Base-by-base conservation (phyloP, 805 yeast species). In the Starmerella bombicola region DNA sequence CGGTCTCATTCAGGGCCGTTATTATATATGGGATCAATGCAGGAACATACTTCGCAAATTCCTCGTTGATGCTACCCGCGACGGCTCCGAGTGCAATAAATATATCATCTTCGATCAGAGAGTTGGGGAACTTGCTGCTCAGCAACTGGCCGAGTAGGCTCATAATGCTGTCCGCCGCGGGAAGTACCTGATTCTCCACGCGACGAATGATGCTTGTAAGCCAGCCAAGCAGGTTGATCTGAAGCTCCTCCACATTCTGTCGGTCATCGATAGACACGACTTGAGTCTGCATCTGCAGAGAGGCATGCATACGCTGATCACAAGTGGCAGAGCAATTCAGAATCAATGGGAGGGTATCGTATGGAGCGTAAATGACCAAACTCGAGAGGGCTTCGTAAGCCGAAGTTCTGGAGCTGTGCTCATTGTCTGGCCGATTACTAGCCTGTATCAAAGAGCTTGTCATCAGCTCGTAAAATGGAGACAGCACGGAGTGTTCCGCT, bases 311-410 rank as follows among this genome's bases (percentile, higher is more conserved):
- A 51, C 94, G 75, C 44, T 63, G 64, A 55, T 88, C 67, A 20
- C 79, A 76, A 51, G 79, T 86, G 7, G 75, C 64, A 2, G 95
- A 93, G 50, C 88, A 72, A 35, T 70, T 67, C 46, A 80, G 77
- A 28, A 86, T 78, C 19, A 76, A 61, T 28, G 73, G 74, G 59
- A 80, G 68, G 30, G 80, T 80, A 54, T 74, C 81, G 33, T 68
- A 69, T 5, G 93, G 75, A 55, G 88, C 70, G 60, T 72, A 80
- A 35, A 76, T 69, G 19, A 88, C 94, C 55, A 86, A 66, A 0
- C 88, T 70, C 2, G 94, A 77, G 50, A 91, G 65, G 0, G 96
- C 93, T 62, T 93, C 95, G 59, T 84, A 91, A 2, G 97, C 93
- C n/a, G 96, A 84, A 2, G 97, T 88, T 57, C 97, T 73, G 5